Evolutionary conservation across 306 rosid species (phyloP), one percentile per base, ranked within the genome.

Genomic region (Quercus suber): DNA sequence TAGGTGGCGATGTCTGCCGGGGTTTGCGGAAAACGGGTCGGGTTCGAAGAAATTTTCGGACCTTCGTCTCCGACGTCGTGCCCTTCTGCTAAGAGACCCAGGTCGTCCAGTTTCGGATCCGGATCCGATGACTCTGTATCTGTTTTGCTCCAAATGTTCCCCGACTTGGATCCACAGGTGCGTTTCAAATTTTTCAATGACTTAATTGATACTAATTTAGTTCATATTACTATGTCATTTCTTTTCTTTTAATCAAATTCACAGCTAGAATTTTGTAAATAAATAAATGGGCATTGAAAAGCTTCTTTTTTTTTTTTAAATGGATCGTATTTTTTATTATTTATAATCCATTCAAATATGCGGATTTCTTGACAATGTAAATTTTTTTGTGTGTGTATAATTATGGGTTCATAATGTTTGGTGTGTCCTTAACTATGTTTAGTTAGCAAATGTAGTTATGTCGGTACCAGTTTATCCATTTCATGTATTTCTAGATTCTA

Each of bases 1-100:
- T 61, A 28, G 17, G 55, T 76, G 43, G 61, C 69, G 63, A 84
- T 84, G 87, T 84, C 87, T 73, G 82, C 80, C 3, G 87, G 82
- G 61, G 55, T 84, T 45, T 84, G 87, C 45, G 82, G 87, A 15
- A 84, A 84, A 77, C 81, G 87, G 71, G 77, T 81, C 19, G 87
- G 84, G 59, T 74, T 80, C 75, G 87, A 84, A 67, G 87, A 84
- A 69, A 73, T 84, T 59, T 84, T 80, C 58, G 87, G 84, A 73
- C 78, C 87, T 84, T 78, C 83, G 45, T 80, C 87, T 69, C 84
- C 84, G 77, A 79, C 84, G 52, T 55, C 80, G 12, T 80, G 57
- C 73, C 61, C 87, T 72, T 81, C 78, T 5, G 64, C 84, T 20
- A 84, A 84, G 80, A 81, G 84, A 75, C 27, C 82, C 55, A 55